These are phyloP conservation scores for Amylocarpus encephaloides DNA, from an alignment of 2,329 filamentous ascomycete genomes.

Conservation along the genomic window DNA sequence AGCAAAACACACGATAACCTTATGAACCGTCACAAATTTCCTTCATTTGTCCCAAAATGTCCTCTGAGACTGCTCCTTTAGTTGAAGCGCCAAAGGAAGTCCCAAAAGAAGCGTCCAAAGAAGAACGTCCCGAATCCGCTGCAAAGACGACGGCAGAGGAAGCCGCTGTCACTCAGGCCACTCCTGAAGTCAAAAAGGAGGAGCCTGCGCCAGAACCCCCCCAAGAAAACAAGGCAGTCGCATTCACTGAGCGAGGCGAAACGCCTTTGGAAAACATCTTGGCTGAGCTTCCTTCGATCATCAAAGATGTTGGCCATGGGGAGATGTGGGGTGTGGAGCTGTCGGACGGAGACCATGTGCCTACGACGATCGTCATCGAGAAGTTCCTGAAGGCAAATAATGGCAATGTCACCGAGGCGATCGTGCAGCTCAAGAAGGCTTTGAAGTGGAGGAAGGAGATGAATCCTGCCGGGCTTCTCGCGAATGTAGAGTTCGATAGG, in stretches of 20 bases:
- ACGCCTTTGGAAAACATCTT: slow-evolving; percentile 49
- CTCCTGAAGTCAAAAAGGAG: not conserved
- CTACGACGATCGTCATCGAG: slow-evolving; percentile 77
- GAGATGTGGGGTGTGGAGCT: slow-evolving; percentile 88
- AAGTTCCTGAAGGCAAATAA: slow-evolving; percentile 92
- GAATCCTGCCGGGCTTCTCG: slow-evolving; percentile 61
- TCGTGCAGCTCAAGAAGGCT: slow-evolving; percentile 71
- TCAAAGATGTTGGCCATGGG: slow-evolving; percentile 50
- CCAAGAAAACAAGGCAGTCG: not conserved
- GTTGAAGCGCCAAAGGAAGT: slow-evolving; percentile 10
- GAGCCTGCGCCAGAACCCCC: not conserved
- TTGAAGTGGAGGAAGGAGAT: slow-evolving; percentile 77
- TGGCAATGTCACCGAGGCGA: slow-evolving; percentile 65
- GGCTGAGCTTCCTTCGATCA: slow-evolving; percentile 50
- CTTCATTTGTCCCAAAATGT: slow-evolving; percentile 4
- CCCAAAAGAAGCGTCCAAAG: slow-evolving; percentile 4
- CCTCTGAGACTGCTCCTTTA: slow-evolving; percentile 10
- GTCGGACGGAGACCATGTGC: slow-evolving; percentile 47
- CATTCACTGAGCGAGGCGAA: not conserved
- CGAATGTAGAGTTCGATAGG: slow-evolving; percentile 55
- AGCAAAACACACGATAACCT: not conserved
- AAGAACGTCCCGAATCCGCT: not conserved
- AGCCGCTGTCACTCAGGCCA: not conserved
- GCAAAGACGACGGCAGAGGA: not conserved
- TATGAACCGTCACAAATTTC: not conserved